Percentiles rank a stretch among this genome's conserved stretches.
Evolutionary conservation across 176 grass and related monocot species (phyloP).

Genomic region (Phragmites australis): DNA sequence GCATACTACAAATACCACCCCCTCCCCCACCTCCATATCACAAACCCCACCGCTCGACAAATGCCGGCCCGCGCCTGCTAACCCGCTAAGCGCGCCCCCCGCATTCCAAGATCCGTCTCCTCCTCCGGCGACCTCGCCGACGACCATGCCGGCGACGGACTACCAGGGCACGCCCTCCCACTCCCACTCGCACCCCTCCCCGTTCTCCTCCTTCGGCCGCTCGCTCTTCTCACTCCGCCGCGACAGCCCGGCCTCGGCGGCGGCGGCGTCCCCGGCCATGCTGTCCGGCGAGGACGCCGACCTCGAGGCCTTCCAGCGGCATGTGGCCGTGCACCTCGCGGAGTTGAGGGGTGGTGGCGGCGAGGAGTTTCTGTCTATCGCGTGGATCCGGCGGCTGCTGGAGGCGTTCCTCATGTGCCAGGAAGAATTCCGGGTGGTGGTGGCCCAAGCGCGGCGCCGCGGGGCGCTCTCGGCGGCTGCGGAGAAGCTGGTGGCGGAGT

Average conservation of each 20-base stretch:
- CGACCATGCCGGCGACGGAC: conserved; percentile 80
- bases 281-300: conserved; percentile 40
- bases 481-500: conserved; percentile 55
- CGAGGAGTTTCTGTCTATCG: conserved; percentile 50
- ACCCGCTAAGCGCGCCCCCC: background rate
- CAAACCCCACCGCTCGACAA: background rate
- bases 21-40: background rate
- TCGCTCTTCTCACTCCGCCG: conserved; percentile 64
- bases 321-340: conserved; percentile 49
- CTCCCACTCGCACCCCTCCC: conserved; percentile 38
- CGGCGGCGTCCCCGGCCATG: conserved; percentile 16
- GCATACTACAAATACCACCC: conserved; percentile 13
- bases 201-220: conserved; percentile 71
- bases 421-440: conserved; percentile 62
- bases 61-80: background rate
- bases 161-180: conserved; percentile 59
- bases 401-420: conserved; percentile 69
- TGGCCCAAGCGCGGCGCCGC: conserved; percentile 41
- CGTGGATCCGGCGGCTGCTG: conserved; percentile 80
- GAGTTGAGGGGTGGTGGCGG: conserved; percentile 37
- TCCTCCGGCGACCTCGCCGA: background rate
- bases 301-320: conserved; percentile 74
- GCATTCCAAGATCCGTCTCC: conserved; percentile 6
- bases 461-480: conserved; percentile 1
- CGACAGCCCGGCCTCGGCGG: conserved; percentile 35